Evolutionary conservation across 148 eudicot species (phyloP).

Genomic region (Simmondsia chinensis): DNA sequence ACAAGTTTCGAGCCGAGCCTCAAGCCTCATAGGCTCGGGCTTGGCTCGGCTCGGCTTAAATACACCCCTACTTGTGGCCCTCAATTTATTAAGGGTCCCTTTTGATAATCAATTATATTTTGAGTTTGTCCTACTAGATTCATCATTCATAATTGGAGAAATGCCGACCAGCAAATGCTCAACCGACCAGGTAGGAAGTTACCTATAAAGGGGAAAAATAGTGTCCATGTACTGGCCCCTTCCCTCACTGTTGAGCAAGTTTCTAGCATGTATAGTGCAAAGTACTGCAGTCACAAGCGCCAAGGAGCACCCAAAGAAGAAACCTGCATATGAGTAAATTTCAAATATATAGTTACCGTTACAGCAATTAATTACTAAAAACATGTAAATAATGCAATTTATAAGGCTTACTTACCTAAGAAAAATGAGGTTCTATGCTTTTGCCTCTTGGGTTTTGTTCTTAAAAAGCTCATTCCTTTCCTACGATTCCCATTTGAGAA

Average conservation of each 20-base stretch:
- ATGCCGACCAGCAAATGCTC: too few relatives aligned
- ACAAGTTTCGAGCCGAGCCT: too few relatives aligned
- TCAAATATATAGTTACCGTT: too few relatives aligned
- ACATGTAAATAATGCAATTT: not conserved
- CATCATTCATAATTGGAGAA: too few relatives aligned
- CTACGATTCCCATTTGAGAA: conserved; percentile 35
- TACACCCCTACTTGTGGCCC: too few relatives aligned
- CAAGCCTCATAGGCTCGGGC: too few relatives aligned
- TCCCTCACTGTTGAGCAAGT: conserved; percentile 15
- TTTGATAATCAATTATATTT: too few relatives aligned
- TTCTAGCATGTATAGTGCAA: conserved; percentile 11
- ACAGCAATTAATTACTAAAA: not conserved
- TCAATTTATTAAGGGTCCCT: too few relatives aligned
- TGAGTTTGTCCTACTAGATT: too few relatives aligned
- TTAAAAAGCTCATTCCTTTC: conserved; percentile 25
- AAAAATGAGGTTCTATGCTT: conserved; percentile 31
- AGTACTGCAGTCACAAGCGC: conserved; percentile 24
- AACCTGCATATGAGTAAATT: too few relatives aligned
- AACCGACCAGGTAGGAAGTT: too few relatives aligned
- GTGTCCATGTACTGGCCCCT: conserved; percentile 24
- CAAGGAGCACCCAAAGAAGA: conserved; percentile 32
- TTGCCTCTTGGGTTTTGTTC: conserved; percentile 23
- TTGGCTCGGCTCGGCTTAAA: too few relatives aligned
- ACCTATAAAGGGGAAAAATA: conserved; percentile 41
- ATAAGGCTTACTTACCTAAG: conserved; percentile 27